phyloP scores from a whole-genome alignment of 2,329 filamentous ascomycete genomes.

The Aspergillus brasiliensis region DNA sequence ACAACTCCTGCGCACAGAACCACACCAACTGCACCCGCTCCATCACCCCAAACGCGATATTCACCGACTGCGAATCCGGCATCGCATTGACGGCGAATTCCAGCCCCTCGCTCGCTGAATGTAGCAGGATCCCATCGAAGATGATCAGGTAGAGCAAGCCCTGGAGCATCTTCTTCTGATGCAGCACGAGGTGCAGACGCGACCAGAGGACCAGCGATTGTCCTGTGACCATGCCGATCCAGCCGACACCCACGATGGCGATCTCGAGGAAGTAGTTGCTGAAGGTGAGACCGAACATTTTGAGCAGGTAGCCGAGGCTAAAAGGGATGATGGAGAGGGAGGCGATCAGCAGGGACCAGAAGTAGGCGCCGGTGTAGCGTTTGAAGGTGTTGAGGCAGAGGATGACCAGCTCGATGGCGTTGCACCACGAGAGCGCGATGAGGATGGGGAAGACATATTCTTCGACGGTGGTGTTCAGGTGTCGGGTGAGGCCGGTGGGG shows the following conservation, averaged over 20 bases:
- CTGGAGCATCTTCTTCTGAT: conserved; percentile 36
- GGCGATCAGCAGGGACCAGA: conserved; percentile 50
- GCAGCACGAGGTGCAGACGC: conserved; percentile 49
- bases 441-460: conserved; percentile 41
- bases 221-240: conserved; percentile 51
- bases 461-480: conserved; percentile 9
- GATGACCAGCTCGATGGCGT: conserved; percentile 50
- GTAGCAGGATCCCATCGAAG: conserved; percentile 44
- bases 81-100: conserved; percentile 42
- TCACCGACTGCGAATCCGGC: conserved; percentile 25
- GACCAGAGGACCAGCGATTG: conserved; percentile 54
- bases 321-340: conserved; percentile 48
- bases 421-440: conserved; percentile 51
- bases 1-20: conserved; percentile 58
- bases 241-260: conserved; percentile 45
- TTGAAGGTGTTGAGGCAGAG: conserved; percentile 52
- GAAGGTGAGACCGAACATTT: conserved; percentile 42
- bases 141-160: conserved; percentile 49
- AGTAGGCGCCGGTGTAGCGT: conserved; percentile 49
- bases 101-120: conserved; percentile 45
- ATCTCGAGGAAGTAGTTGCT: conserved; percentile 39
- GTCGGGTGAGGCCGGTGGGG: conserved; percentile 8
- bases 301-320: conserved; percentile 49
- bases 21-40: conserved; percentile 58
- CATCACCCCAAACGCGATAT: conserved; percentile 43